phyloP scores from a whole-genome alignment of 139 green algal species.

The Edaphochlamys debaryana region DNA sequence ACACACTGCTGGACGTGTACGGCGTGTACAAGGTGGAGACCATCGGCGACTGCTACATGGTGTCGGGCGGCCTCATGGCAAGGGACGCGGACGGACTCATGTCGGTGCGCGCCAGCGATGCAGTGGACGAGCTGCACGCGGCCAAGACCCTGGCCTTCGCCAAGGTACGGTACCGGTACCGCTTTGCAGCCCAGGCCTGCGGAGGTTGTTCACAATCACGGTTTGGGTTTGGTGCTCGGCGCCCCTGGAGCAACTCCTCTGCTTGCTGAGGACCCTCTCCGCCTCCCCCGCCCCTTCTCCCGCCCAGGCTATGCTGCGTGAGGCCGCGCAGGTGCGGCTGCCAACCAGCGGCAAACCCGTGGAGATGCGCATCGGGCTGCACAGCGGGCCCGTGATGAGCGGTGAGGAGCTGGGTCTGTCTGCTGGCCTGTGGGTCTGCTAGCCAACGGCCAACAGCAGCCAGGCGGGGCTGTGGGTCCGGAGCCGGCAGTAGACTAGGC shows the following conservation, averaged over 20 bases:
- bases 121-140: constrained; percentile 29
- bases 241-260: no score
- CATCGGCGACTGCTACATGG: constrained; percentile 60
- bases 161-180: background rate
- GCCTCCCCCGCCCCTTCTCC: background rate
- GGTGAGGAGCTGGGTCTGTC: no score
- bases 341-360: constrained; percentile 22
- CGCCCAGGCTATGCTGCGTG: constrained; percentile 33
- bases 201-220: background rate
- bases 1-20: constrained; percentile 24
- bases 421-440: background rate
- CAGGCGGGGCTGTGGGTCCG: no score
- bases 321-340: constrained; percentile 6
- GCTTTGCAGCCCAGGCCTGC: background rate
- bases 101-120: constrained; percentile 1
- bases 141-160: constrained; percentile 5
- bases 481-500: no score
- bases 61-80: constrained; percentile 26
- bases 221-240: background rate
- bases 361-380: constrained; percentile 9
- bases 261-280: background rate
- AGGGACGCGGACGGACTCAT: constrained; percentile 23
- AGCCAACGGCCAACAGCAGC: no score
- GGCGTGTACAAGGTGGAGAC: constrained; percentile 32
- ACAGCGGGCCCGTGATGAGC: background rate